These are phyloP conservation scores for Cladosporium colombiae DNA, from an alignment of 2,329 filamentous ascomycete species.

Conservation along the genomic window DNA sequence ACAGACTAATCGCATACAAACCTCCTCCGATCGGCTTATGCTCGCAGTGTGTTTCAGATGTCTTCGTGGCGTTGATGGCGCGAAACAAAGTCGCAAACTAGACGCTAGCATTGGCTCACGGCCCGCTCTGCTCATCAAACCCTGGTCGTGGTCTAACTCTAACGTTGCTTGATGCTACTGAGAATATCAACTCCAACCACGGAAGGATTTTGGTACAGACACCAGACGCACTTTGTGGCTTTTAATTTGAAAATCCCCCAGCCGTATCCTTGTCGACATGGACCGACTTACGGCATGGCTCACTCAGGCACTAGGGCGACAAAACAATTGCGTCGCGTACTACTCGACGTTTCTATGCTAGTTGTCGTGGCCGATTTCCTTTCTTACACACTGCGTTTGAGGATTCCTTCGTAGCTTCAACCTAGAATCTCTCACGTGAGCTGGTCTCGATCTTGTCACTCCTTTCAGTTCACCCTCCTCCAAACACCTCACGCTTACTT, in stretches of 20 bases:
- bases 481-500: background rate
- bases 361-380: background rate
- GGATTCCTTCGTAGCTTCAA: conserved; percentile 7
- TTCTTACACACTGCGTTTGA: conserved; percentile 17
- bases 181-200: conserved; percentile 4
- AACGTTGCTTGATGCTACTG: conserved; percentile 8
- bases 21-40: conserved; percentile 4
- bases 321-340: conserved; percentile 1
- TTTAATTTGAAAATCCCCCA: conserved; percentile 15
- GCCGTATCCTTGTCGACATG: conserved; percentile 7
- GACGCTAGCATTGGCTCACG: conserved; percentile 10
- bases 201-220: conserved; percentile 11
- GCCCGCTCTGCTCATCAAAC: background rate
- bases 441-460: conserved; percentile 15
- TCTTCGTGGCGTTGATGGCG: conserved; percentile 13
- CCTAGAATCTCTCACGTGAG: background rate
- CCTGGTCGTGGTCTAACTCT: conserved; percentile 9
- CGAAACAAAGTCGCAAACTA: conserved; percentile 5
- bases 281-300: conserved; percentile 2
- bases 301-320: background rate
- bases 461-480: background rate
- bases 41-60: conserved; percentile 16
- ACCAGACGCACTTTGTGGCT: background rate
- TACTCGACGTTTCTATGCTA: background rate
- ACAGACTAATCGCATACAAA: background rate